Evolutionary conservation across 2,329 filamentous ascomycete genomes (phyloP), one percentile per base, ranked within the genome.

Genomic region (Epichloe elymi): DNA sequence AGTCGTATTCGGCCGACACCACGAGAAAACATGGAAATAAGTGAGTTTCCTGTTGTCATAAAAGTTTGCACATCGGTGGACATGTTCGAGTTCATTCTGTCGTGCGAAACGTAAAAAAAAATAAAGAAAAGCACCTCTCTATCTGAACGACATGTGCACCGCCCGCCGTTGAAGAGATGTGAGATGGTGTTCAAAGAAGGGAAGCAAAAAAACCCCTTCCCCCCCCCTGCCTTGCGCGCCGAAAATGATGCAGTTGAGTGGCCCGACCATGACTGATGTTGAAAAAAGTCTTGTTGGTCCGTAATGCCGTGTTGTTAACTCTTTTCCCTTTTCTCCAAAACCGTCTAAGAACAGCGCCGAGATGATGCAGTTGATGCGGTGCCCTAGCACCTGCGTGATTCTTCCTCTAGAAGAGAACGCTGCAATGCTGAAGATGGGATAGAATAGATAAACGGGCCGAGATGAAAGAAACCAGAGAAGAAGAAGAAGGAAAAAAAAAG

Each of bases 231-330:
- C 6, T 36, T 23, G 37, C 49, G 37, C 49, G 49, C 49, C 49
- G 20, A 43, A 55, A 50, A 20, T 49, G 49, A 61, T 63, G 63
- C 61, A 62, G 63, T 65, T 66, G 63, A 64, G 58, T 65, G 62
- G 58, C 51, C 26, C 26, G 1, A 10, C 14, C 42, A 17, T 33
- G 42, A 23, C 49, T 35, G 12, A 11, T 46, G 14, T 19, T 50
- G 11, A 26, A 42, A 23, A 20, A 42, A 11, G 11, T 10, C 1
- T 14, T 42, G 4, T 38, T 38, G n/a, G n/a, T 38, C 36, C 36
- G n/a, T n/a, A 14, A 42, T 23, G 40, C 19, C 40, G 40, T 20
- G 19, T 23, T 11, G 11, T 3, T 6, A 8, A 17, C 12, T 19
- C n/a, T 5, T 42, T 20, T 42, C 14, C 17, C 12, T 26, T 19